Conservation (phyloP, 108 stramenopile genomes). For the Skeletonema menzelii region DNA sequence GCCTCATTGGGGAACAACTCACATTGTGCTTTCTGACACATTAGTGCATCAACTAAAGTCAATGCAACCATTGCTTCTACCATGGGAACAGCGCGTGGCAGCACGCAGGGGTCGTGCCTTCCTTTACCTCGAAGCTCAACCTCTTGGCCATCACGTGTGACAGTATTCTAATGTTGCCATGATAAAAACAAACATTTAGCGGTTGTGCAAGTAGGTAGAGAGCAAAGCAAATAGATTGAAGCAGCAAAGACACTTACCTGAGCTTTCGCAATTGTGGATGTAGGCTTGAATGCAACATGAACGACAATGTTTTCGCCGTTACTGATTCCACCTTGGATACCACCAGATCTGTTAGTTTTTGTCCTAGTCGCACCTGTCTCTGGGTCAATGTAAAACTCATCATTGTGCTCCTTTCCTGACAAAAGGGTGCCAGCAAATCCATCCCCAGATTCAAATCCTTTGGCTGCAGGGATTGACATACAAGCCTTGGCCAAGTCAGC, state of each 20-base stretch:
- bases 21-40: slow-evolving; percentile 94
- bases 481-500: slow-evolving; percentile 99
- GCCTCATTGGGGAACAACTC: slow-evolving; percentile 78
- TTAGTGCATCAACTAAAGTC: slow-evolving; percentile 91
- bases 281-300: slow-evolving; percentile 96
- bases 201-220: neutral
- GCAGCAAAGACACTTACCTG: slow-evolving; percentile 63
- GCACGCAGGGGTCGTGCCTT: slow-evolving; percentile 98
- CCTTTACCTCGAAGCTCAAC: slow-evolving; percentile 96
- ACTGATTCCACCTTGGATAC: slow-evolving; percentile 98
- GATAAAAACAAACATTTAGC: neutral
- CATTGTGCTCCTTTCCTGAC: slow-evolving; percentile 97
- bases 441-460: slow-evolving; percentile 98
- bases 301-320: slow-evolving; percentile 97
- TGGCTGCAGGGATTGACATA: slow-evolving; percentile 98
- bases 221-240: neutral
- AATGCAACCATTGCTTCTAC: slow-evolving; percentile 99
- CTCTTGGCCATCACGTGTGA: slow-evolving; percentile 93
- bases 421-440: slow-evolving; percentile 96
- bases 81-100: slow-evolving; percentile 96
- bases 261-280: slow-evolving; percentile 92
- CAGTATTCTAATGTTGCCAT: slow-evolving; percentile 71
- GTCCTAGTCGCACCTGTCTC: slow-evolving; percentile 90
- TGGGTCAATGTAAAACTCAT: slow-evolving; percentile 97
- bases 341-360: slow-evolving; percentile 95